Evolutionary conservation across 768 basidiomycete species (phyloP).

Genomic region (Auricularia auricula-judae): DNA sequence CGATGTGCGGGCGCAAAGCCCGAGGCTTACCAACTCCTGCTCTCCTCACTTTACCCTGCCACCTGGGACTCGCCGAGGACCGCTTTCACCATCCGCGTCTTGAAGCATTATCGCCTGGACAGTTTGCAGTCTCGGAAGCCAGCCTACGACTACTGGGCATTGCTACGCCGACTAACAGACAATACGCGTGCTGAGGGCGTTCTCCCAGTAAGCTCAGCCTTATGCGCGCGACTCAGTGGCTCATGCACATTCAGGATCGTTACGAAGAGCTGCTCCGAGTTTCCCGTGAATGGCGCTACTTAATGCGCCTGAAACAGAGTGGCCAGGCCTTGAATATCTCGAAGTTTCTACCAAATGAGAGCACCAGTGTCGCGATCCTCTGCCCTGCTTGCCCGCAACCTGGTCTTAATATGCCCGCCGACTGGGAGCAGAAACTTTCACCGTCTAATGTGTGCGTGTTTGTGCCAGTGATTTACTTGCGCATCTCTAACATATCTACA

Average conservation of each 20-base stretch:
- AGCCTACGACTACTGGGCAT: not conserved
- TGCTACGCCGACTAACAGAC: not conserved
- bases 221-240: not conserved
- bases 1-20: not conserved
- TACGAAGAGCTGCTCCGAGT: not conserved
- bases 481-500: not conserved
- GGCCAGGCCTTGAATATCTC: not conserved
- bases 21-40: not conserved
- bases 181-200: not conserved
- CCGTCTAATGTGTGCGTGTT: not conserved
- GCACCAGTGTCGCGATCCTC: not conserved
- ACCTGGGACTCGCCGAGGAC: not conserved
- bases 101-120: not conserved
- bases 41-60: not conserved
- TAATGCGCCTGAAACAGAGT: not conserved
- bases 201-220: not conserved
- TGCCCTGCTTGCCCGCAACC: not conserved
- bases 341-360: not conserved
- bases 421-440: not conserved
- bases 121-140: not conserved
- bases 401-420: not conserved
- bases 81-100: not conserved
- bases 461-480: too few species aligned
- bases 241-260: not conserved
- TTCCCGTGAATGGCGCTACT: not conserved